Evolutionary conservation across 768 basidiomycete genomes (phyloP), one percentile per base, ranked within the genome.

Genomic region (Wakefieldia striispora): DNA sequence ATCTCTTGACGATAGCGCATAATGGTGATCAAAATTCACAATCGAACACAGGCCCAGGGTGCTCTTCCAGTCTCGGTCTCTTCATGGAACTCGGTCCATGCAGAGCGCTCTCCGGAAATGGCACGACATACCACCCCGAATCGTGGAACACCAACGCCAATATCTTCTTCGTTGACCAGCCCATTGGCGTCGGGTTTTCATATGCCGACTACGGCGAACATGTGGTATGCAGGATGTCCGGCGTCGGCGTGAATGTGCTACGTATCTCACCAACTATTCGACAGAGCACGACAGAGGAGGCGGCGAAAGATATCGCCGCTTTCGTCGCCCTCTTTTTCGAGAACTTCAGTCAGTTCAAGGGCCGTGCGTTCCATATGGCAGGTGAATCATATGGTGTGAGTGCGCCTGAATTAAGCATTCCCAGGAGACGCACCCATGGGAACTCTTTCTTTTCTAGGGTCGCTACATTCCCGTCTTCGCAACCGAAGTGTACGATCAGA

Each of bases 21-120:
- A 33, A 14, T 16, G 16, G 6, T 7, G 14, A 33, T 33, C 1
- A 16, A 4, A 14, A 33, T 33, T 33, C 14, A 16, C 33, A 6
- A 16, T 16, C 14, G 16, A 33, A 33, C 14, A 35, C 31, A 68
- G 68, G 68, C 12, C 81, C 81, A 17, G 80, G 80, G 27, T 75
- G 74, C 57, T 79, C 79, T 3, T 77, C 77, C 35, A 79, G 78
- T 69, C 70, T 84, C 1, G 88, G 86, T 4, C 71, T 89, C 12
- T 75, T 89, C 52, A 86, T 87, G 76, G 88, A 88, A 64, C 69
- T 76, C 56, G 89, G 89, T 17, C 89, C 89, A 1, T 92, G 90
- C 63, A 75, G 80, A 36, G 75, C 88, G 14, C 68, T 73, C 10
- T 72, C 74, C 17, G 67, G 69, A 38, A 74, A 82, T 29, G 75